Evolutionary conservation across 2,329 filamentous ascomycete species (phyloP).

Genomic region (Venturia oleaginea): DNA sequence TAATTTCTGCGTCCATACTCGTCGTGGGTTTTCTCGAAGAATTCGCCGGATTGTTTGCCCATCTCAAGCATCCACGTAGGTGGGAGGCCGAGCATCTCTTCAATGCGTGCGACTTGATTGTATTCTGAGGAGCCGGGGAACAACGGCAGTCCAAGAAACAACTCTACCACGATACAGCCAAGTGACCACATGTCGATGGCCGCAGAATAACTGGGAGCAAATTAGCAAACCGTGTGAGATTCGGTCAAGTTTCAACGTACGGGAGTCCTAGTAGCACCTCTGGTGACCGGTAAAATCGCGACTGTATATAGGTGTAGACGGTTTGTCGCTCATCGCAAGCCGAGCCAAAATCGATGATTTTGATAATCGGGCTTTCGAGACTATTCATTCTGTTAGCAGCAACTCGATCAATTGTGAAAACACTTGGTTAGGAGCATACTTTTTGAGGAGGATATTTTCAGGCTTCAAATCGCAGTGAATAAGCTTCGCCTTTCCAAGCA

Average conservation of each 20-base stretch:
- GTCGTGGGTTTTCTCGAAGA: slow-evolving; percentile 88
- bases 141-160: slow-evolving; percentile 87
- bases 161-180: slow-evolving; percentile 94
- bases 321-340: slow-evolving; percentile 97
- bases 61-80: slow-evolving; percentile 99
- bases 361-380: slow-evolving; percentile 97
- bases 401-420: not conserved
- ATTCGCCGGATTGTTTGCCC: slow-evolving; percentile 94
- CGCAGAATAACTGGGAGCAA: slow-evolving; percentile 63
- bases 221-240: not conserved
- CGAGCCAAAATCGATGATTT: slow-evolving; percentile 98
- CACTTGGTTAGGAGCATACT: slow-evolving; percentile 45
- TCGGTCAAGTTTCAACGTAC: slow-evolving; percentile 26
- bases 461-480: slow-evolving; percentile 98
- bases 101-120: slow-evolving; percentile 93
- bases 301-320: slow-evolving; percentile 98
- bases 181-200: slow-evolving; percentile 99
- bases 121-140: slow-evolving; percentile 98
- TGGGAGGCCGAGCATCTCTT: slow-evolving; percentile 94
- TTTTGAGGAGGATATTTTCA: slow-evolving; percentile 95
- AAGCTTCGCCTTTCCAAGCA: slow-evolving; percentile 90
- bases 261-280: slow-evolving; percentile 92
- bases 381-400: slow-evolving; percentile 27
- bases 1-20: slow-evolving; percentile 89
- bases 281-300: slow-evolving; percentile 92